Evolutionary conservation across 2,329 filamentous ascomycete species (phyloP).

Genomic region (Phoma sp.): DNA sequence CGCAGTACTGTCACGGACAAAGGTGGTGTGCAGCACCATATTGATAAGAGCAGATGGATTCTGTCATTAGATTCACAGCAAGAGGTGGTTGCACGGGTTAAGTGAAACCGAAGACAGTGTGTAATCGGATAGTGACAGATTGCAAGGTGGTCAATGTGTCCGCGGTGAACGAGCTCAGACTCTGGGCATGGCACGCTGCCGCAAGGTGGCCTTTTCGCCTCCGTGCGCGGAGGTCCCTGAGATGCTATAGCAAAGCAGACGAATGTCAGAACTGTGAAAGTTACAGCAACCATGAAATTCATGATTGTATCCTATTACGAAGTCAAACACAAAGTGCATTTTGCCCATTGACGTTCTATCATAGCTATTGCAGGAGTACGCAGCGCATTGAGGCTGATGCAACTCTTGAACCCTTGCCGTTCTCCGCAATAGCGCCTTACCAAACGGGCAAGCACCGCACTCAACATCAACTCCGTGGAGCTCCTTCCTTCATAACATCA

Average conservation of each 20-base stretch:
- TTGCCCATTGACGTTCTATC: background rate
- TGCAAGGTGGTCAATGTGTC: conserved; percentile 16
- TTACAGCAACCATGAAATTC: background rate
- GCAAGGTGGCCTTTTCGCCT: conserved; percentile 29
- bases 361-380: background rate
- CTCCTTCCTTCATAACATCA: conserved; percentile 29
- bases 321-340: background rate
- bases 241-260: conserved; percentile 9
- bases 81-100: background rate
- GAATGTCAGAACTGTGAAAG: background rate
- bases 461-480: conserved; percentile 29
- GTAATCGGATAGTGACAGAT: conserved; percentile 14
- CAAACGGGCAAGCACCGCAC: conserved; percentile 28
- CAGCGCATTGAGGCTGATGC: conserved; percentile 10
- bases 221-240: conserved; percentile 21
- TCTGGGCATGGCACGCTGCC: conserved; percentile 13
- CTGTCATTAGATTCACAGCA: background rate
- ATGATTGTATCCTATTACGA: background rate
- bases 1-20: background rate
- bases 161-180: conserved; percentile 22
- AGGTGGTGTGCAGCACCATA: background rate
- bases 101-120: conserved; percentile 3
- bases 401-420: conserved; percentile 20
- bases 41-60: background rate
- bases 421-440: conserved; percentile 25